Base-by-base conservation (phyloP, 108 stramenopile species). In the Pseudonitzschia multiseries region DNA sequence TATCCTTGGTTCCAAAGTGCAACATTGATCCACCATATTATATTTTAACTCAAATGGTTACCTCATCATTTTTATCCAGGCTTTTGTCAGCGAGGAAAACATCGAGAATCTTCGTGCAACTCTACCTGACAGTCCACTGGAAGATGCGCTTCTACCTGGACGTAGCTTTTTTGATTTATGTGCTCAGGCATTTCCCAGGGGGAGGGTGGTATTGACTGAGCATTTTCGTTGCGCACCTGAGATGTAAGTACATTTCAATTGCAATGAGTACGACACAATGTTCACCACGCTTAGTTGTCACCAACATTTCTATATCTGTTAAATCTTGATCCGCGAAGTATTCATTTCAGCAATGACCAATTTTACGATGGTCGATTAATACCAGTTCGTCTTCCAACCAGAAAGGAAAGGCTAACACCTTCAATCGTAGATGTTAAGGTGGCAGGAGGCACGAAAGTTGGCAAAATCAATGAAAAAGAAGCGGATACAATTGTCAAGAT, bases 181-280 rank as follows among this genome's bases (percentile, higher is more conserved):
- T 62, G 83, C 87, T 22, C 84, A 85, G 63, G 87, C 83, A 27
- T 88, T 80, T 71, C 87, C 87, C 5, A 64, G 42, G 24, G 82
- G 82, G 8, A 63, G 87, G 17, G 82, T 85, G 13, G 79, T 88
- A n/a, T 77, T 88, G 10, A 69, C 80, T 17, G 87, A 88, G 54
- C 87, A 88, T 50, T 88, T 88, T 59, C 72, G 87, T 24, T 88
- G 87, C 64, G 79, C 84, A 68, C 83, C 79, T 8, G 82, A 85
- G 53, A 88, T 88, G 46, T 48, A 48, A 48, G 46, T 48, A 2
- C 2, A 14, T 2, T 1, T 42, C 42, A 42, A 10, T 10, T 6
- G 10, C 6, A 42, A 10, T 42, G 42, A 42, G 42, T 42, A n/a
- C 10, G 42, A 9, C 42, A 14, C 18, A 8, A 8, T 48, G 14